Evolutionary conservation across 1,284 basidiomycete species (phyloP).

Genomic region (Sporisorium scitamineum): DNA sequence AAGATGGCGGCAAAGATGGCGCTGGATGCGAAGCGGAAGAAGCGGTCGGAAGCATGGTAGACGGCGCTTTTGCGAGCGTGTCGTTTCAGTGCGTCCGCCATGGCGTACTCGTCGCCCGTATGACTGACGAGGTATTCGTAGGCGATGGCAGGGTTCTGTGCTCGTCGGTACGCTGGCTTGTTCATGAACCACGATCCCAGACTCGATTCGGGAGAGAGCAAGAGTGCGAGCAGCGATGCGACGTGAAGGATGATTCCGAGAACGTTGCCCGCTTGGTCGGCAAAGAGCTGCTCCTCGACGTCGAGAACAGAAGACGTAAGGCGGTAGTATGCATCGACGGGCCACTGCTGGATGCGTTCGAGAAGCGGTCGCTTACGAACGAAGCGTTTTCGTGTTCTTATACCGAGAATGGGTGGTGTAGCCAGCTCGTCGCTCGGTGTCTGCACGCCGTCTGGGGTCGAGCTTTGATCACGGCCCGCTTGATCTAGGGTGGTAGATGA

Average conservation of each 20-base stretch:
- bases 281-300: conserved; percentile 43
- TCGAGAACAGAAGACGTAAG: conserved; percentile 34
- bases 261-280: conserved; percentile 46
- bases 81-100: conserved; percentile 43
- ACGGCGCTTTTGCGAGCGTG: conserved; percentile 41
- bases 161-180: conserved; percentile 38
- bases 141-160: conserved; percentile 47
- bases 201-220: conserved; percentile 45
- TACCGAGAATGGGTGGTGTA: neutral
- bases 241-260: conserved; percentile 40
- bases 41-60: conserved; percentile 37
- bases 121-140: conserved; percentile 47
- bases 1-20: conserved; percentile 32
- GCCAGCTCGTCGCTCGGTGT: conserved; percentile 1
- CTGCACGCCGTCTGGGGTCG: neutral
- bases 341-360: conserved; percentile 44
- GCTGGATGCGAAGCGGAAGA: conserved; percentile 37
- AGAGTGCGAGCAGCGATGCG: conserved; percentile 35
- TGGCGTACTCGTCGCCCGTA: conserved; percentile 48
- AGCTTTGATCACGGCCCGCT: neutral
- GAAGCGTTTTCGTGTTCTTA: conserved; percentile 29
- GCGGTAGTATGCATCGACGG: conserved; percentile 31
- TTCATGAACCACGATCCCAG: conserved; percentile 44
- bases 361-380: conserved; percentile 33
- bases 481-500: conserved; percentile 8